Evolutionary conservation across 805 yeast species (phyloP), one percentile per base, ranked within the genome.

Genomic region (Sporopachydermia quercuum): DNA sequence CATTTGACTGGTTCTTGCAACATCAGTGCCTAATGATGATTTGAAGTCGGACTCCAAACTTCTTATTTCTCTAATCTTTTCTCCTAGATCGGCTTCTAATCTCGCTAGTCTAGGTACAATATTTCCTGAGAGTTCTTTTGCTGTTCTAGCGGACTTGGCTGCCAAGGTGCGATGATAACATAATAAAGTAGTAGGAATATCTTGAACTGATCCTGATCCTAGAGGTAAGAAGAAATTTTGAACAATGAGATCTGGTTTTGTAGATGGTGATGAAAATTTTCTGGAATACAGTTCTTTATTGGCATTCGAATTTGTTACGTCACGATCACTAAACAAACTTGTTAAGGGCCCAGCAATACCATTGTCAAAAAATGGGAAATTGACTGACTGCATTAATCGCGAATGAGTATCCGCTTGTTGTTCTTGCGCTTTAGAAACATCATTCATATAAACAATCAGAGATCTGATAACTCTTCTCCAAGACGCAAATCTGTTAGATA

Each of bases 391-490:
- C 44, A 84, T 82, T 36, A 86, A 66, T 39, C 94, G 64, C 39
- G 77, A 59, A 48, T 84, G 91, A 51, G 83, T 94, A 43, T 94
- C 74, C 23, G 82, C 76, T 14, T 83, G 71, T 53, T 87, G 95
- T 56, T 87, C 96, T 54, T 86, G 91, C 42, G 83, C 87, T 8
- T 81, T 70, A 5, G 84, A 84, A 33, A 76, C 78, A 51, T 86
- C 95, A 44, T 71, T 72, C 45, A 89, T 64, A 53, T 89, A 89
- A 37, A 69, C 73, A 15, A 83, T 68, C 41, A 89, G 60, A 27
- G 89, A 78, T 44, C 76, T 74, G 42, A 86, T 76, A 41, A 87
- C 74, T 34, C 71, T 68, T 43, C 95, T 66, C 96, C 96, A 89
- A 2, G 93, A 79, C 39, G 76, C 70, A 56, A 89, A 87, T 45